Percentiles rank a stretch among this genome's conserved stretches.
Conservation (phyloP, 768 basidiomycete genomes). For the Macrolepiota albuminosa region DNA sequence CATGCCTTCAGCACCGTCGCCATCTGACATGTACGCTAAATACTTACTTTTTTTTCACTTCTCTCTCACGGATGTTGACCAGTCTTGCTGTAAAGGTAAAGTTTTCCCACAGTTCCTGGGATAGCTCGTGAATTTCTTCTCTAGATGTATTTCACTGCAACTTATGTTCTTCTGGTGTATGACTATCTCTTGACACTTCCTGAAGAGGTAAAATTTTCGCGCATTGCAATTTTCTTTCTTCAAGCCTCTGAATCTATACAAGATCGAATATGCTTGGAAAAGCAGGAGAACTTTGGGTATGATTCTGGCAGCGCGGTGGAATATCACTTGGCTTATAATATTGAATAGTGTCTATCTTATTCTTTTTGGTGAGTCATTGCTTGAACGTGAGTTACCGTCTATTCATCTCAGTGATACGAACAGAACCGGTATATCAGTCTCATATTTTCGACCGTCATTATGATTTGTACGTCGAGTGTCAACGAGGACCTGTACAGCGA, state of each 20-base stretch:
- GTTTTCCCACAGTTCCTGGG: not conserved
- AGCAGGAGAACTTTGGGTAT: constrained; percentile 6
- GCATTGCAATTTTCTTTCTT: not conserved
- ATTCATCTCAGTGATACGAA: not conserved
- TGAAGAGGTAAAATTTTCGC: constrained; percentile 7
- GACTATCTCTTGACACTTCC: constrained; percentile 16
- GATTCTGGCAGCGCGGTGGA: not conserved
- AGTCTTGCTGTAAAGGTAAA: constrained; percentile 2
- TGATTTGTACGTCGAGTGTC: constrained; percentile 9
- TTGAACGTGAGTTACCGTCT: no score
- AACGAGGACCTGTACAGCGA: not conserved
- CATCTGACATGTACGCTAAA: not conserved
- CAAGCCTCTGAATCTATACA: not conserved
- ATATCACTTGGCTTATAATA: not conserved
- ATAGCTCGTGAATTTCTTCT: not conserved
- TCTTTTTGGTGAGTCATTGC: constrained; percentile 12
- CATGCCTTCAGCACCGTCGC: not conserved
- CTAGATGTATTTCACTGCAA: constrained; percentile 8
- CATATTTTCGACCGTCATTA: constrained; percentile 8
- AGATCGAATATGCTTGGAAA: constrained; percentile 18
- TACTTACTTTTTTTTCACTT: not conserved
- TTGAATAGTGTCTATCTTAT: constrained; percentile 10
- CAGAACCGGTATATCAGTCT: constrained; percentile 19
- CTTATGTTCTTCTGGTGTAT: constrained; percentile 14
- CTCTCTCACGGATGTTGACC: not conserved